Evolutionary conservation across 345 rosid species (phyloP), one percentile per base, ranked within the genome.

Genomic region (Euphorbia peplus): DNA sequence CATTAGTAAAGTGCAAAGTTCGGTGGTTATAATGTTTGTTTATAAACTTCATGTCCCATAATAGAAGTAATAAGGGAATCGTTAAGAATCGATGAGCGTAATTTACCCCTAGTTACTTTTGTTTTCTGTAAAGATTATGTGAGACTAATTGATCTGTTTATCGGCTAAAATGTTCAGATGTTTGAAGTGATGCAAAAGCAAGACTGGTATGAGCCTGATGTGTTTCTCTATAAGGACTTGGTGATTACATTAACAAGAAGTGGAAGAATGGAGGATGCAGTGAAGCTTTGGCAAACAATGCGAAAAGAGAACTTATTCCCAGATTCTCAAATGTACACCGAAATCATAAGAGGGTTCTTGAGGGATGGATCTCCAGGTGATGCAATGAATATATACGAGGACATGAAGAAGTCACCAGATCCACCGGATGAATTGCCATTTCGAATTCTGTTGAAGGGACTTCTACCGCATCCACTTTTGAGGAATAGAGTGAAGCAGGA

Each of bases 341-440:
- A 93, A 81, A 83, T 87, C 29, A 91, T 93, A 50, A 77, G 96
- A 70, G 97, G 98, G 0, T 89, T 86, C 76, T 70, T 93, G 70
- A 86, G 81, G 73, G 87, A 89, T 1, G 97, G 96, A 8, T 93
- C 91, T 53, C 97, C 95, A 0, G 90, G 91, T 0, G 97, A 89
- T 83, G 96, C 98, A 22, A 88, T 91, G 96, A 93, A 93, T 73
- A 78, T 93, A 56, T 93, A 89, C 4, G 97, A 93, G 74, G 96
- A 91, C 85, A 93, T 93, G 97, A 75, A 89, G 79, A 78, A 85
- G 74, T 86, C 97, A 52, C 97, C 96, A 0, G 97, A 93, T 64
- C 98, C 98, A 2, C 96, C 97, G 0, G 96, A 88, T 35, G 98
- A 91, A 80, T 73, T 89, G 79, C 97, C 97, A 0, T 93, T 93